phyloP scores from a whole-genome alignment of 2,329 filamentous ascomycete species.

The Massarina eburnea region DNA sequence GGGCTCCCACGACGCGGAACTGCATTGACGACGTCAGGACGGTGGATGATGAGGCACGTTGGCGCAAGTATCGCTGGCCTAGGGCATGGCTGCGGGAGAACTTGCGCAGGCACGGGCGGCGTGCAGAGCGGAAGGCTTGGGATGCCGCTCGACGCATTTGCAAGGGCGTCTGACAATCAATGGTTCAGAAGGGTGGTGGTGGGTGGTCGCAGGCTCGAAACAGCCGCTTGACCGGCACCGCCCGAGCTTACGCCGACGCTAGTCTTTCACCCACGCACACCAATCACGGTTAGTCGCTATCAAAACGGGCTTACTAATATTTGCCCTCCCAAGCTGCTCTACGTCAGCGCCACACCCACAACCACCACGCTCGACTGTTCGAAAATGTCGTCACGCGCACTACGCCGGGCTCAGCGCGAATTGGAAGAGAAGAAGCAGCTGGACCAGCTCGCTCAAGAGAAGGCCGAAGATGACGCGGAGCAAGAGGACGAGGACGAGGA shows the following conservation, averaged over 20 bases:
- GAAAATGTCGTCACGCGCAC: constrained; percentile 65
- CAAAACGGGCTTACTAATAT: constrained; percentile 8
- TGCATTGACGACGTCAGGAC: constrained; percentile 73
- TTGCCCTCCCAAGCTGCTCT: no score
- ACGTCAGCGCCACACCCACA: constrained; percentile 15
- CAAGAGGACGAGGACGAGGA: constrained; percentile 46
- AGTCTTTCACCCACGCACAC: background rate
- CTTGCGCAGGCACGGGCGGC: constrained; percentile 65
- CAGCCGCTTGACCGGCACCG: background rate
- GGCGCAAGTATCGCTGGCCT: constrained; percentile 49
- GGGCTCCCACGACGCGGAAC: constrained; percentile 66
- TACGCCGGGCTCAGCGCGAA: constrained; percentile 65
- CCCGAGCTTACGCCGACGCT: background rate
- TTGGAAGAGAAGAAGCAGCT: constrained; percentile 59
- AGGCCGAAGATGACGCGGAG: constrained; percentile 37
- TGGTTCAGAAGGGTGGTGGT: constrained; percentile 8
- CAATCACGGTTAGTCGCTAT: constrained; percentile 15
- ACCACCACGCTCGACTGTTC: constrained; percentile 3
- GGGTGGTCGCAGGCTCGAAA: constrained; percentile 1
- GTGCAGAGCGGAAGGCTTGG: constrained; percentile 68
- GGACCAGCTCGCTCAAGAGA: constrained; percentile 37
- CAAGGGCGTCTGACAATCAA: constrained; percentile 18
- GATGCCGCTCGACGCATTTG: constrained; percentile 75
- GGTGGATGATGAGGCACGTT: constrained; percentile 43
- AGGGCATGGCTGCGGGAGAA: constrained; percentile 56